These are phyloP conservation scores for Hymenochaete sp. DNA, from an alignment of 1,284 basidiomycete species.

Conservation along the genomic window DNA sequence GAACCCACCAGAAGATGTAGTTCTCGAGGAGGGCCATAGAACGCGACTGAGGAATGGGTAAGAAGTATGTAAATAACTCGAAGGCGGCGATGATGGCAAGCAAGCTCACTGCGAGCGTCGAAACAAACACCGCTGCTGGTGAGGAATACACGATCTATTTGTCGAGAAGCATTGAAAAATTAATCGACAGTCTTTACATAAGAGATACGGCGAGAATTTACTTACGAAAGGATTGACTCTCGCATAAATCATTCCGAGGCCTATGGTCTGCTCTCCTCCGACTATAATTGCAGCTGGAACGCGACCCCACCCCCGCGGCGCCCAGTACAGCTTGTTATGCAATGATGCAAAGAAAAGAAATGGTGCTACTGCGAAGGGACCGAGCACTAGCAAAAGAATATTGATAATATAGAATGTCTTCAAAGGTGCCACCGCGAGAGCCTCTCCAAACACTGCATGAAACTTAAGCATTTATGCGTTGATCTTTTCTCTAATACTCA, in stretches of 20 bases:
- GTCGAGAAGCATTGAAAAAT: not conserved
- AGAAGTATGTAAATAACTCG: conserved; percentile 25
- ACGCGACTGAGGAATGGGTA: conserved; percentile 29
- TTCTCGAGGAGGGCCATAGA: conserved; percentile 23
- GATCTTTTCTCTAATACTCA: conserved; percentile 29
- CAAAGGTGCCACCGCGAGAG: conserved; percentile 47
- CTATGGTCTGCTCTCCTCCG: conserved; percentile 36
- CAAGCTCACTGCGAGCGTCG: conserved; percentile 42
- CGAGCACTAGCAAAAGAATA: conserved; percentile 49
- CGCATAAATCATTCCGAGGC: conserved; percentile 41
- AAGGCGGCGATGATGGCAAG: conserved; percentile 36
- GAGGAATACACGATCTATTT: conserved; percentile 53
- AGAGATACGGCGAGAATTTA: too few relatives aligned
- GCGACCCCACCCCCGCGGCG: conserved; percentile 39
- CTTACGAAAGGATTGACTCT: conserved; percentile 59
- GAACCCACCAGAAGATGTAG: conserved; percentile 30
- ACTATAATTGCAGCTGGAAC: conserved; percentile 52
- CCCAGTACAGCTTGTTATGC: conserved; percentile 17
- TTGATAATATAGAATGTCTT: conserved; percentile 45
- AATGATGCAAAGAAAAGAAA: conserved; percentile 31
- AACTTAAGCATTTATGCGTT: not conserved
- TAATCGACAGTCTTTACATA: too few relatives aligned
- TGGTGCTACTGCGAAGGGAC: conserved; percentile 45
- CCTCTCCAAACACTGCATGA: conserved; percentile 48
- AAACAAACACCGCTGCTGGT: conserved; percentile 42